These are phyloP conservation scores for Thraustochytrium sp. DNA, from an alignment of 352 stramenopile genomes.

Conservation along the genomic window DNA sequence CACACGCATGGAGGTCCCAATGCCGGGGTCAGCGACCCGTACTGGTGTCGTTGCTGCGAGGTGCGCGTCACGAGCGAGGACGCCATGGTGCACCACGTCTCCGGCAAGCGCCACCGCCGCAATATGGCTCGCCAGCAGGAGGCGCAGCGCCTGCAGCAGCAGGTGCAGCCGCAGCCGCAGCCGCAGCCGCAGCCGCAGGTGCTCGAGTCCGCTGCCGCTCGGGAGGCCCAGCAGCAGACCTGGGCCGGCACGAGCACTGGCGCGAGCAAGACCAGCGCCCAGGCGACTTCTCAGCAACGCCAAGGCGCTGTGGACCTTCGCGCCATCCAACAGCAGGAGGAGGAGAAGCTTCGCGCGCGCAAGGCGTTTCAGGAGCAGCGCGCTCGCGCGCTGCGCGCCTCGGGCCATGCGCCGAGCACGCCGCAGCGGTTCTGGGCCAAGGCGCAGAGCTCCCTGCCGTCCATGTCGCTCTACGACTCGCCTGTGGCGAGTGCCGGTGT, in stretches of 20 bases:
- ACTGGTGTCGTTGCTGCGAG: not conserved
- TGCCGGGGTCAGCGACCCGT: not conserved
- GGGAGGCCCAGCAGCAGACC: not conserved
- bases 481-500: not conserved
- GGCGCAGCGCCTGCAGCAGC: not conserved
- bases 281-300: not conserved
- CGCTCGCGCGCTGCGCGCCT: not conserved
- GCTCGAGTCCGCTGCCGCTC: not conserved
- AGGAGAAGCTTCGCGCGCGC: not conserved
- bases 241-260: too few relatives aligned
- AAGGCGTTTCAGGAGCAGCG: constrained; percentile 2
- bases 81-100: constrained; percentile 31
- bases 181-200: not conserved
- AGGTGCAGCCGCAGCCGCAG: not conserved
- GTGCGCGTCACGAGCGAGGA: not conserved
- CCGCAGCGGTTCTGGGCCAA: not conserved
- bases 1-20: not conserved
- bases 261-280: too few relatives aligned
- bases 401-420: not conserved
- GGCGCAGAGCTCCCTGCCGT: not conserved
- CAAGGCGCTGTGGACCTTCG: not conserved
- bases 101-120: constrained; percentile 17
- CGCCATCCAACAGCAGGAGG: constrained; percentile 5
- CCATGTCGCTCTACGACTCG: not conserved
- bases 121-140: not conserved